These are phyloP conservation scores for Lyophyllum atratum DNA, from an alignment of 768 basidiomycete species.

Conservation along the genomic window DNA sequence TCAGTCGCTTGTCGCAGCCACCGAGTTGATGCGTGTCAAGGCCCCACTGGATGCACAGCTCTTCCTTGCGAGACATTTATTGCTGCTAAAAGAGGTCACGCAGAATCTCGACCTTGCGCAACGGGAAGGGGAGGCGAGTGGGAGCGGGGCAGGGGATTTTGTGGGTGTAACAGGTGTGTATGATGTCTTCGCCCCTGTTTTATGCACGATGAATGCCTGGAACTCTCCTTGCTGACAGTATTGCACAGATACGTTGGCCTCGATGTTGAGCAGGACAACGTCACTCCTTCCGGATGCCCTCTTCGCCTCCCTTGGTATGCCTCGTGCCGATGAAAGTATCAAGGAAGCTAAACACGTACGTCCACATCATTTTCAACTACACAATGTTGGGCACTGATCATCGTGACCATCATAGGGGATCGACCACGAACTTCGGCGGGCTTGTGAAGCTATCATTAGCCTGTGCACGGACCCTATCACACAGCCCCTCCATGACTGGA, in stretches of 20 bases:
- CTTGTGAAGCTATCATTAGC: conserved; percentile 83
- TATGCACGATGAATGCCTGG: neutral
- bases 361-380: conserved; percentile 3
- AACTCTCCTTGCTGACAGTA: neutral
- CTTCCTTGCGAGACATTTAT: conserved; percentile 87
- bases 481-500: conserved; percentile 62
- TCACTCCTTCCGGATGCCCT: conserved; percentile 66
- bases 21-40: conserved; percentile 59
- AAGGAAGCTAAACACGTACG: conserved; percentile 73
- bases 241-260: conserved; percentile 52
- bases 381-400: neutral
- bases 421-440: conserved; percentile 80
- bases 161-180: conserved; percentile 60
- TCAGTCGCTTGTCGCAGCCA: conserved; percentile 74
- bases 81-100: conserved; percentile 91
- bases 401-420: conserved; percentile 64
- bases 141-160: conserved; percentile 30
- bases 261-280: conserved; percentile 62
- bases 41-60: conserved; percentile 71
- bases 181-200: neutral
- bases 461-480: conserved; percentile 60
- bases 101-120: conserved; percentile 68
- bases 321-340: conserved; percentile 60
- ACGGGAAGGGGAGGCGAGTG: conserved; percentile 42
- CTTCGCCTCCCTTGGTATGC: conserved; percentile 71